These are phyloP conservation scores for Vachellia collinsii DNA, from an alignment of 306 rosid genomes.

Conservation along the genomic window DNA sequence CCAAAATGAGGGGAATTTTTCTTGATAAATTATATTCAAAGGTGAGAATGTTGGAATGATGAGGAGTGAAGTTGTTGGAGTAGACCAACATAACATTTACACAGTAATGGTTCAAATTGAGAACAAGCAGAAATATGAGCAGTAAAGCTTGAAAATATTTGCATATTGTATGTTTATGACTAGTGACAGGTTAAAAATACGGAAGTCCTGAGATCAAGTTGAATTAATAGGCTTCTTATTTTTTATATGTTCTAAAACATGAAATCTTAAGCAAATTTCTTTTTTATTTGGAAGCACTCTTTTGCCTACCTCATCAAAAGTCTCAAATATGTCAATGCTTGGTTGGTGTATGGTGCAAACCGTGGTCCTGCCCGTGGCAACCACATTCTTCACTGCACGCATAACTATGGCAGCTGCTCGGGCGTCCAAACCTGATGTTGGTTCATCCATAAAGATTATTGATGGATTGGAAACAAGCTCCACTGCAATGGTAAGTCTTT, in stretches of 20 bases:
- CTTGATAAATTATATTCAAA: neutral
- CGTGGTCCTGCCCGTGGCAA: slow-evolving; percentile 70
- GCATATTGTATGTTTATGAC: neutral
- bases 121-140: slow-evolving; percentile 8
- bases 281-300: slow-evolving; percentile 3
- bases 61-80: neutral
- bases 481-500: slow-evolving; percentile 82
- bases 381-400: slow-evolving; percentile 86
- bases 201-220: neutral
- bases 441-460: slow-evolving; percentile 87
- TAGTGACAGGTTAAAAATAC: neutral
- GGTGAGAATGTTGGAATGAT: neutral
- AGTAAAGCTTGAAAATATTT: slow-evolving; percentile 4
- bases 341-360: slow-evolving; percentile 90
- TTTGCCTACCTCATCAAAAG: slow-evolving; percentile 75
- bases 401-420: slow-evolving; percentile 82
- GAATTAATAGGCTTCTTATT: neutral
- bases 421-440: slow-evolving; percentile 85
- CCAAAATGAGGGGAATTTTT: neutral
- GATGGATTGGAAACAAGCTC: slow-evolving; percentile 88
- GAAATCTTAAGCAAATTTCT: slow-evolving; percentile 21
- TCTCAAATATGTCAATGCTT: slow-evolving; percentile 79
- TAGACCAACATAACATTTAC: neutral
- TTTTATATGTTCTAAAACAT: slow-evolving; percentile 17
- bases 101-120: neutral